These are phyloP conservation scores for Trichothecium roseum DNA, from an alignment of 2,329 filamentous ascomycete species.

Conservation along the genomic window DNA sequence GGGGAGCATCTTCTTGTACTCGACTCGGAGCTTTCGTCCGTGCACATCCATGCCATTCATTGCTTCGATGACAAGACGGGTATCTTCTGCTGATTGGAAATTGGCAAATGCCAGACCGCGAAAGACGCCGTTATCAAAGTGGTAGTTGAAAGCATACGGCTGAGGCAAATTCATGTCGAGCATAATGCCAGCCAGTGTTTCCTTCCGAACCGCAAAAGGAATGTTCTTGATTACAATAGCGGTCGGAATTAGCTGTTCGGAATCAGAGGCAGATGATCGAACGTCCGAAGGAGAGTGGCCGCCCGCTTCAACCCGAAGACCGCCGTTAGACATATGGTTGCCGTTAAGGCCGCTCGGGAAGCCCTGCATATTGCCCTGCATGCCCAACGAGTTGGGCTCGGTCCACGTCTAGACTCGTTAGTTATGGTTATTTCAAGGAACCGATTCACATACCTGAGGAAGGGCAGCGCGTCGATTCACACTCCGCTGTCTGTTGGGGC, in stretches of 20 bases:
- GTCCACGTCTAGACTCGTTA: constrained; percentile 35
- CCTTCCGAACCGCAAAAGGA: constrained; percentile 95
- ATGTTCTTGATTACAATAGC: constrained; percentile 99
- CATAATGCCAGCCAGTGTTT: constrained; percentile 88
- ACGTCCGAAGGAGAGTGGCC: constrained; percentile 29
- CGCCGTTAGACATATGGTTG: constrained; percentile 26
- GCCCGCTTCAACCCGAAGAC: constrained; percentile 31
- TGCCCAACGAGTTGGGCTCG: constrained; percentile 32
- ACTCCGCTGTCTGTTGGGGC: constrained; percentile 45
- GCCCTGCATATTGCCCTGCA: constrained; percentile 26
- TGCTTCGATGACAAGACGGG: constrained; percentile 78
- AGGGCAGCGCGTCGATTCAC: constrained; percentile 51
- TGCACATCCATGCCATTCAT: constrained; percentile 96
- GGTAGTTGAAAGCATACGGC: constrained; percentile 98
- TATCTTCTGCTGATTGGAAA: constrained; percentile 93
- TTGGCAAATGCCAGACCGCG: constrained; percentile 94
- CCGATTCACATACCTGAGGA: constrained; percentile 54
- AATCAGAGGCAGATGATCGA: constrained; percentile 34
- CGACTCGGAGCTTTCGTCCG: constrained; percentile 85
- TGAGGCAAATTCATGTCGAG: constrained; percentile 86
- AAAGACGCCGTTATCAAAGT: constrained; percentile 98
- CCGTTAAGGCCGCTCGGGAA: constrained; percentile 24
- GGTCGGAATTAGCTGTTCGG: constrained; percentile 90
- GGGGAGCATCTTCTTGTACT: constrained; percentile 99
- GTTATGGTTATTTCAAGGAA: constrained; percentile 4